Base-by-base conservation (phyloP, 1,284 basidiomycete species). In the Microbotryum intermedium region DNA sequence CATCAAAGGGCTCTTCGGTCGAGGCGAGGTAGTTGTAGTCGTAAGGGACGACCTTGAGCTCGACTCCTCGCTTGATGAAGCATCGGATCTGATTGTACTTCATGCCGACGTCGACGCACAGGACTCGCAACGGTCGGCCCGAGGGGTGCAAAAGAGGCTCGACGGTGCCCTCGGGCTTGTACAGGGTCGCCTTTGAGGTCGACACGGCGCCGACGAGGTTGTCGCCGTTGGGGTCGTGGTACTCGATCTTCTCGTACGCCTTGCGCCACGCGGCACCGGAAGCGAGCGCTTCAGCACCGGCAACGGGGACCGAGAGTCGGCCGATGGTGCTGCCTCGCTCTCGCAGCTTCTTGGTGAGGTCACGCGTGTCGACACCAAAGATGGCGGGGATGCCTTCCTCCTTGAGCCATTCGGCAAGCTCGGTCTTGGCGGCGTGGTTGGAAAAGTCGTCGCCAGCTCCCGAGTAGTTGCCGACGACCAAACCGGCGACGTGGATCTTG, bases 51-150 rank as follows among this genome's bases (percentile, higher is more conserved):
- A 97, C 91, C 77, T 97, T 95, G 74, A 98, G 80, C 76, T 98
- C 91, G 55, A 97, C 84, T 57, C 95, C 94, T 51, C 95, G 88
- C 57, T 85, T 81, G 55, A 84, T 86, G 78, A 99, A 97, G 80
- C 94, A 99, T 50, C 95, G 84, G 70, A 98, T 94, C 77, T 98
- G 95, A 78, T 98, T 98, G 79, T 87, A 94, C 78, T 99, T 99
- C 89, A 98, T 97, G 48, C 95, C 95, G 57, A 98, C 93, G 75
- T 99, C 95, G 59, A 98, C 79, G 6, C 90, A 90, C 25, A 98
- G 73, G 53, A 99, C 83, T 64, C 95, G 87, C 44, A 98, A 74
- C 1, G 84, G 79, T 53, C 92, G 84, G 53, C 83, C 83, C 3
- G 84, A 85, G 2, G 90, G 89, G 75, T 98, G 91, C 54, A 84